phyloP scores from a whole-genome alignment of 495 filamentous ascomycete species.

The Penicillium cosmopolitanum region DNA sequence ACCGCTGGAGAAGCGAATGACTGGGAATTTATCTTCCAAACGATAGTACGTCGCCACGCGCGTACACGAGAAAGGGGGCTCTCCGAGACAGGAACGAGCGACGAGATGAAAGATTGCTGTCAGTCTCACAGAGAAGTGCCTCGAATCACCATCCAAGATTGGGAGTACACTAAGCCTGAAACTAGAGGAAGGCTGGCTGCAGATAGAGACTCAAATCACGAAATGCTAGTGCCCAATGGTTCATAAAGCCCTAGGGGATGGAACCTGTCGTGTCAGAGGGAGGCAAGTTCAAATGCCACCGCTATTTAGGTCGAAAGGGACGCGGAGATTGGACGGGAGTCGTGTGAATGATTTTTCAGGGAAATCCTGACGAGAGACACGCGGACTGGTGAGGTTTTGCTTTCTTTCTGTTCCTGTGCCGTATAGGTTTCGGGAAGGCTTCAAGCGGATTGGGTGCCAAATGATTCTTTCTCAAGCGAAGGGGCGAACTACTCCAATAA shows the following conservation, averaged over 20 bases:
- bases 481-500: conserved; percentile 36
- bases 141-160: conserved; percentile 44
- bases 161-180: conserved; percentile 31
- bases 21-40: conserved; percentile 51
- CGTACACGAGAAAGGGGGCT: conserved; percentile 33
- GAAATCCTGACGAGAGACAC: not conserved
- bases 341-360: conserved; percentile 4
- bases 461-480: conserved; percentile 14
- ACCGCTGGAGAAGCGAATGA: conserved; percentile 52
- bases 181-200: conserved; percentile 43
- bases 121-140: conserved; percentile 36
- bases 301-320: conserved; percentile 13
- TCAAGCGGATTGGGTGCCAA: conserved; percentile 25
- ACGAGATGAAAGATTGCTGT: conserved; percentile 43
- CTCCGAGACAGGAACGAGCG: conserved; percentile 51
- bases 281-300: conserved; percentile 13
- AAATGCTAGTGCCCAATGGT: conserved; percentile 31
- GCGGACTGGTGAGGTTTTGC: conserved; percentile 36
- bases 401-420: conserved; percentile 28
- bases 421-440: conserved; percentile 32
- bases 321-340: conserved; percentile 16
- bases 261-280: conserved; percentile 26
- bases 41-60: conserved; percentile 43
- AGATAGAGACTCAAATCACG: conserved; percentile 34
- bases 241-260: conserved; percentile 25